Evolutionary conservation across 2,329 filamentous ascomycete genomes (phyloP), one percentile per base, ranked within the genome.

Genomic region (Rugonectria rugulosa): DNA sequence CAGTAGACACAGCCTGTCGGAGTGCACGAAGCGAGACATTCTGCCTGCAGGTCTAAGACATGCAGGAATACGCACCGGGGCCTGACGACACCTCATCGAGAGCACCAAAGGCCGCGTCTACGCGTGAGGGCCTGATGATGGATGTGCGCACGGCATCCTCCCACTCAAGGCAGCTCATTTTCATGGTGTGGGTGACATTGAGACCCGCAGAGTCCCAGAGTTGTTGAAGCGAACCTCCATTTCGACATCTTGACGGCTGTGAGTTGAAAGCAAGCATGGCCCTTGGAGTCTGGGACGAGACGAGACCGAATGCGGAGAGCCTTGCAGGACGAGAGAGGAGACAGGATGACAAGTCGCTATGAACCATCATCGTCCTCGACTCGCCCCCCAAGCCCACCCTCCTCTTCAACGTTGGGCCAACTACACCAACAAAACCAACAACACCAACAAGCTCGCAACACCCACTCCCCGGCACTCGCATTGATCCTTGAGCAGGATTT

Each of bases 21-120:
- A 72, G 68, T 56, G 55, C 43, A 59, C 46, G 45, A 59, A 70
- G 65, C 71, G 65, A 76, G 73, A 77, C 74, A 75, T 69, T 64
- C 61, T 62, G 60, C 56, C 63, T 66, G 68, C 64, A 71, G 69
- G 69, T 72, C 70, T 59, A 1, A 64, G 73, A 74, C 72, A 71
- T 68, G 63, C 68, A 71, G 64, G 60, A 60, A 40, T 44, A 53
- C 44, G 51, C 60, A 63, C 31, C 37, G 50, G 40, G 53, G 32
- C 36, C 27, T 42, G 36, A 66, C 63, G 59, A 65, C 57, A 45
- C 60, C 54, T 61, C 56, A 54, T 59, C 62, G 58, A 62, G 61
- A 47, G 56, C 53, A 43, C 42, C 29, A 37, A 26, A 55, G 45
- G 43, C 26, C 49, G 34, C 27, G 52, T 53, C 24, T 27, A n/a